A percentile compares a stretch with the other conserved stretches of the same genome.
Evolutionary conservation across 306 rosid genomes (phyloP).

Genomic region (Parietaria judaica): DNA sequence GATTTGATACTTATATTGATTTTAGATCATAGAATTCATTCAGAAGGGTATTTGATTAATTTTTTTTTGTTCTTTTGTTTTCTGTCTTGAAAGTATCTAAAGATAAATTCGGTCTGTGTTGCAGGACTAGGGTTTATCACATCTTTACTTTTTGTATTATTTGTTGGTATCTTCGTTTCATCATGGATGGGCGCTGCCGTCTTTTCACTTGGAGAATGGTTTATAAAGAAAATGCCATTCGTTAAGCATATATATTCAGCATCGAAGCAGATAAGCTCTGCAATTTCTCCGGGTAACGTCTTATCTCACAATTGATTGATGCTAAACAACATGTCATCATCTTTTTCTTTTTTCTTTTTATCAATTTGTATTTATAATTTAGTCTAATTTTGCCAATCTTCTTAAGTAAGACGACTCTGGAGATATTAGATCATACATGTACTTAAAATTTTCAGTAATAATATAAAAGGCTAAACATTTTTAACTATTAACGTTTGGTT

Average conservation of each 20-base stretch:
- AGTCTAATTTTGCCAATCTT: too few relatives aligned
- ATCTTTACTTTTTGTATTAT: constrained; percentile 70
- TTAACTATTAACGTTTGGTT: too few relatives aligned
- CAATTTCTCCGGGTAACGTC: constrained; percentile 74
- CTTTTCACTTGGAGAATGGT: constrained; percentile 83
- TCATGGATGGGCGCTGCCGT: constrained; percentile 90
- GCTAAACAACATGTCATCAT: not conserved
- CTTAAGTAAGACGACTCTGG: too few relatives aligned
- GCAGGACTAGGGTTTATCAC: constrained; percentile 92
- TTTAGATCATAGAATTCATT: not conserved
- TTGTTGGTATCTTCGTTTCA: constrained; percentile 78
- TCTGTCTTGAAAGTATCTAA: constrained; percentile 12
- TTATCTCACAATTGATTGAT: constrained; percentile 8
- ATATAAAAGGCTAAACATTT: too few relatives aligned
- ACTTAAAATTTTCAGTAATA: too few relatives aligned
- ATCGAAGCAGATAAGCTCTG: constrained; percentile 87
- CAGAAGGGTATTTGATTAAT: not conserved
- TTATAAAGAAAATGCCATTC: constrained; percentile 86
- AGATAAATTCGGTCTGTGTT: constrained; percentile 26
- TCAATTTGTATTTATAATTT: too few relatives aligned
- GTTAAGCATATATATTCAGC: constrained; percentile 84
- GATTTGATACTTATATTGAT: too few relatives aligned
- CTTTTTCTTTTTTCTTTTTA: too few relatives aligned
- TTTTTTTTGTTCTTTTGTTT: not conserved
- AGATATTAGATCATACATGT: too few relatives aligned